Evolutionary conservation across 2,329 filamentous ascomycete genomes (phyloP).

Genomic region (Fusarium bulbicola): DNA sequence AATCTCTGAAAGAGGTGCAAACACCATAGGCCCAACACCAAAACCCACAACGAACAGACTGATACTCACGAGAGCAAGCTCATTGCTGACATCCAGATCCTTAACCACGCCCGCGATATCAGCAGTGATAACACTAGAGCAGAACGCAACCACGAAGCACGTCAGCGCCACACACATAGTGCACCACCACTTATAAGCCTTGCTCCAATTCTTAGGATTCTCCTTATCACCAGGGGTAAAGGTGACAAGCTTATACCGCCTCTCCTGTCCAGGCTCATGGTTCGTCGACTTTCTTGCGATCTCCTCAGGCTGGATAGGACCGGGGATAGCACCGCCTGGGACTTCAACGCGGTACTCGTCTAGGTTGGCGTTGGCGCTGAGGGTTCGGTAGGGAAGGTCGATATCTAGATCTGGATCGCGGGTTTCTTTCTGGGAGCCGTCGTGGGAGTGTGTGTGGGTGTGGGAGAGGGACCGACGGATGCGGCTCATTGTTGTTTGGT

Average conservation of each 20-base stretch:
- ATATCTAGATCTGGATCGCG: conserved; percentile 56
- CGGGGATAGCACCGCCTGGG: conserved; percentile 67
- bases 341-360: conserved; percentile 74
- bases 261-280: conserved; percentile 31
- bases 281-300: conserved; percentile 32
- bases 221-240: conserved; percentile 77
- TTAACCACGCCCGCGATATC: conserved; percentile 72
- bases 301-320: conserved; percentile 44
- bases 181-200: conserved; percentile 80
- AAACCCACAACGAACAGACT: conserved; percentile 85
- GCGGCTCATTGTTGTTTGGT: conserved; percentile 22
- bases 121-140: conserved; percentile 80
- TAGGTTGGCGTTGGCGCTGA: conserved; percentile 68
- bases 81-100: conserved; percentile 73
- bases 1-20: conserved; percentile 81
- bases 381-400: conserved; percentile 72
- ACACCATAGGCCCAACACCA: conserved; percentile 81
- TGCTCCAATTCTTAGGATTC: conserved; percentile 89
- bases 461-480: conserved; percentile 39
- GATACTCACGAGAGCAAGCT: conserved; percentile 77
- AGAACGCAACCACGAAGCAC: conserved; percentile 78
- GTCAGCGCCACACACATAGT: conserved; percentile 85
- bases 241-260: conserved; percentile 62
- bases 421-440: conserved; percentile 45
- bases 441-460: conserved; percentile 5